These are phyloP conservation scores for Colletotrichum liriopes DNA, from an alignment of 2,329 filamentous ascomycete genomes.

Conservation along the genomic window DNA sequence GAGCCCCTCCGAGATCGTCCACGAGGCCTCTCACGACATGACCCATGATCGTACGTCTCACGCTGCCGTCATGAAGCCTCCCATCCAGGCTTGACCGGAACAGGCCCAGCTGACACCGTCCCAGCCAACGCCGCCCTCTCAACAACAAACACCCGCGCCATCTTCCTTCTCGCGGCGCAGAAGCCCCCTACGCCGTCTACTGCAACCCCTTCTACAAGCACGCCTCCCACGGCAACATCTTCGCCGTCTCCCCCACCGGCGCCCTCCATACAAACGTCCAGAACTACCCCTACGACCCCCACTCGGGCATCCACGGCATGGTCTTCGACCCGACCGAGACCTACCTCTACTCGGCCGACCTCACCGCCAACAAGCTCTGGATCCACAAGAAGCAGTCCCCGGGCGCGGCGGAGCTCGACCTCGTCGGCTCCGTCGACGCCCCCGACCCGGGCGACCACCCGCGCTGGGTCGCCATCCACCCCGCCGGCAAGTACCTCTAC, in stretches of 20 bases:
- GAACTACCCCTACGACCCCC: constrained; percentile 79
- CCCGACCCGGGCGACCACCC: constrained; percentile 83
- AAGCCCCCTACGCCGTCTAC: constrained; percentile 85
- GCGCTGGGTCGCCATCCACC: constrained; percentile 90
- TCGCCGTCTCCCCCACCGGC: constrained; percentile 72
- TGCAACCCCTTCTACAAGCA: constrained; percentile 93
- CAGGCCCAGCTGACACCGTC: constrained; percentile 26
- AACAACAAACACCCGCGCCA: constrained; percentile 87
- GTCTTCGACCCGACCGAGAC: constrained; percentile 82
- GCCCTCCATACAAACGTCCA: constrained; percentile 77
- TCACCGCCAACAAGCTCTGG: constrained; percentile 87
- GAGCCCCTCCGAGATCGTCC: constrained; percentile 82
- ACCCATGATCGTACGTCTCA: constrained; percentile 79
- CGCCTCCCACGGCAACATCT: constrained; percentile 86
- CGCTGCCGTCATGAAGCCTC: background rate
- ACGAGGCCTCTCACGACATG: constrained; percentile 82
- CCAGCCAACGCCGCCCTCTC: constrained; percentile 77
- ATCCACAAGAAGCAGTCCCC: constrained; percentile 77
- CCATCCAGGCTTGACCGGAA: constrained; percentile 11
- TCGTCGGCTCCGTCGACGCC: constrained; percentile 81
- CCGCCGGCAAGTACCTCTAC: constrained; percentile 84
- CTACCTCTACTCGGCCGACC: constrained; percentile 85
- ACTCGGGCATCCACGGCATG: constrained; percentile 86
- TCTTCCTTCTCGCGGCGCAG: constrained; percentile 87
- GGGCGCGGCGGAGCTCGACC: constrained; percentile 53